These are phyloP conservation scores for Ascosphaera apis DNA, from an alignment of 2,329 filamentous ascomycete species.

Conservation along the genomic window DNA sequence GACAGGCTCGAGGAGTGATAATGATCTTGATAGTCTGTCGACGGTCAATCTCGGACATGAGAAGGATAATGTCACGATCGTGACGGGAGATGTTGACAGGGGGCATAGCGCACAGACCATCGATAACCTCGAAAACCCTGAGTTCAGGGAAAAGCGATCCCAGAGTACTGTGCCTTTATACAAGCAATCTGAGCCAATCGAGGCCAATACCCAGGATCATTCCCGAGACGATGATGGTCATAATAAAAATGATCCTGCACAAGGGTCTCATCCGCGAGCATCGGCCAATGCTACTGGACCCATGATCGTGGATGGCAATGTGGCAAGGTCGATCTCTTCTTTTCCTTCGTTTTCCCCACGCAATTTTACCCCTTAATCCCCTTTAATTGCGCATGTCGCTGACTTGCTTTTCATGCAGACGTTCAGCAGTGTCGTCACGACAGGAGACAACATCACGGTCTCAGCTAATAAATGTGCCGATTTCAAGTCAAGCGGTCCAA, in stretches of 20 bases:
- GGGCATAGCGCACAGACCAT: neutral
- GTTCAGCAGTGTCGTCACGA: neutral
- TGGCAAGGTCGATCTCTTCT: constrained; percentile 18
- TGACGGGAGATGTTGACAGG: neutral
- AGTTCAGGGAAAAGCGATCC: too few relatives aligned
- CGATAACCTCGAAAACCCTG: neutral
- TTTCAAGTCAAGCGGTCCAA: constrained; percentile 38
- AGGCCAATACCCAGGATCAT: neutral
- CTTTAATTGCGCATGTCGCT: neutral
- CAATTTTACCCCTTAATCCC: neutral
- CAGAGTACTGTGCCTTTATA: too few relatives aligned
- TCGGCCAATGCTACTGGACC: neutral
- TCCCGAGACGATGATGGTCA: neutral
- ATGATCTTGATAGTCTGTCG: neutral
- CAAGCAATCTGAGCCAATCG: too few relatives aligned
- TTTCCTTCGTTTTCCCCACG: constrained; percentile 9
- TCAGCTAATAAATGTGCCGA: constrained; percentile 1
- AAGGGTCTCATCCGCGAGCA: neutral
- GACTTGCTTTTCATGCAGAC: neutral
- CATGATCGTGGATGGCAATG: constrained; percentile 20
- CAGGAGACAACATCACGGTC: neutral
- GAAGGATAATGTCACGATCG: neutral
- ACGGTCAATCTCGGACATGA: neutral
- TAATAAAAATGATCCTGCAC: neutral
- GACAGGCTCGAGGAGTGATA: neutral